Evolutionary conservation across 2,329 filamentous ascomycete genomes (phyloP).

Genomic region (Diaporthe eres): DNA sequence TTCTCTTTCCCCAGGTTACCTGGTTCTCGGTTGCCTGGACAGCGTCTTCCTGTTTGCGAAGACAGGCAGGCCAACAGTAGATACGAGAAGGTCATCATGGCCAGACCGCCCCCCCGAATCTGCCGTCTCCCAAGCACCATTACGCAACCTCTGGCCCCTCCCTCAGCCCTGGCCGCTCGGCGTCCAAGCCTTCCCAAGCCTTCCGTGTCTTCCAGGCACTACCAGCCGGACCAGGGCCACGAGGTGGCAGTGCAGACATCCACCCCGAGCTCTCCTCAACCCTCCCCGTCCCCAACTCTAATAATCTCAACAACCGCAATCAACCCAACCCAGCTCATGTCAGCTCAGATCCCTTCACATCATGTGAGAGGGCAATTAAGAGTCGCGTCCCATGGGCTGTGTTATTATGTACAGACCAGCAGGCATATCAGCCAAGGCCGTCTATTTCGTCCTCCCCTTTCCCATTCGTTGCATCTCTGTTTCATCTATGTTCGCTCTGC

Average conservation of each 20-base stretch:
- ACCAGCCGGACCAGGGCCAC: not conserved
- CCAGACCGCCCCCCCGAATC: not conserved
- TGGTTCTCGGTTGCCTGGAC: constrained; percentile 15
- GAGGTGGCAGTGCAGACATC: constrained; percentile 28
- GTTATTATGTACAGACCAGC: constrained; percentile 9
- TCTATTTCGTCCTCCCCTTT: not conserved
- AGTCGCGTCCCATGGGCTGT: not conserved
- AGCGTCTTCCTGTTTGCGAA: not conserved
- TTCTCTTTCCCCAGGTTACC: not conserved
- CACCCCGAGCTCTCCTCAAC: constrained; percentile 2
- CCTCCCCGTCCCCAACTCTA: not conserved
- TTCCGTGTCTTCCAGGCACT: constrained; percentile 24
- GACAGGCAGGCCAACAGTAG: constrained; percentile 6
- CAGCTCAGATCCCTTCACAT: not conserved
- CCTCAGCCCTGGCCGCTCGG: constrained; percentile 25
- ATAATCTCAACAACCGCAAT: not conserved
- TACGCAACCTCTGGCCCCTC: constrained; percentile 29
- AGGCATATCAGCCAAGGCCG: constrained; percentile 25
- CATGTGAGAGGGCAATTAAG: not conserved
- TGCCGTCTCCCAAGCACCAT: constrained; percentile 1
- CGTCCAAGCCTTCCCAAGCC: constrained; percentile 27
- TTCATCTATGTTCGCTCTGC: constrained; percentile 31
- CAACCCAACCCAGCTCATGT: not conserved
- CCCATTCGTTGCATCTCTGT: constrained; percentile 33
- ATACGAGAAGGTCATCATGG: constrained; percentile 15